Base-by-base conservation (phyloP, 2,329 filamentous ascomycete species). In the Diaporthe citri region DNA sequence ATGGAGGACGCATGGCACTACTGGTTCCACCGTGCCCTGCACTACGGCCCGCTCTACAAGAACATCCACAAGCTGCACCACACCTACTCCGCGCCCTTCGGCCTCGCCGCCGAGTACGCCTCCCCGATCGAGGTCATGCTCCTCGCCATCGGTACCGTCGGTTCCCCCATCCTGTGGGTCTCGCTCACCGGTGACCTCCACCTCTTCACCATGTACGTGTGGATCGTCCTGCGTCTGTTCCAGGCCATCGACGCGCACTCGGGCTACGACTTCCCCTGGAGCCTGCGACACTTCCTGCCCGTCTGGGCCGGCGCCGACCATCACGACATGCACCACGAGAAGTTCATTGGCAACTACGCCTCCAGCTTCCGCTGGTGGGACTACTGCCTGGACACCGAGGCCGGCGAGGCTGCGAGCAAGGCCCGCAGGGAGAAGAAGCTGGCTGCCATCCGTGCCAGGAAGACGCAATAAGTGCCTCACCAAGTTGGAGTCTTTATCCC, bases 291-390 rank as follows among this genome's bases (percentile, higher is more conserved):
- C 85, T 94, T 98, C 89, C 87, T 99, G 70, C 97, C 97, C 48
- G 96, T 99, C 91, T 99, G 97, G 97, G 96, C 96, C 73, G 97
- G 97, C 77, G 97, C 97, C 73, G 93, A 97, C 80, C 96, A 98
- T 87, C 97, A 99, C 87, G 97, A 99, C 82, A 88, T 95, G 59
- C 97, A 99, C 87, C 97, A 99, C 87, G 97, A 99, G 88, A 95
- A 95, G 83, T 99, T 99, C 87, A 95, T 99, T 78, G 97, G 97
- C 80, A 99, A 99, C 89, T 99, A 98, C 84, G 89, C 96, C 70
- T 98, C 95, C 83, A 97, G 95, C 88, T 99, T 99, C 92, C 91
- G 96, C 85, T 99, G 97, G 97, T 99, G 97, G 97, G 97, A 99
- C 87, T 97, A 94, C 84, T 84, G 93, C 80, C 90, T 98, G 79